A percentile compares a stretch with the other conserved stretches of the same genome.
Conservation (phyloP, 768 basidiomycete genomes). For the Piloderma croceum region DNA sequence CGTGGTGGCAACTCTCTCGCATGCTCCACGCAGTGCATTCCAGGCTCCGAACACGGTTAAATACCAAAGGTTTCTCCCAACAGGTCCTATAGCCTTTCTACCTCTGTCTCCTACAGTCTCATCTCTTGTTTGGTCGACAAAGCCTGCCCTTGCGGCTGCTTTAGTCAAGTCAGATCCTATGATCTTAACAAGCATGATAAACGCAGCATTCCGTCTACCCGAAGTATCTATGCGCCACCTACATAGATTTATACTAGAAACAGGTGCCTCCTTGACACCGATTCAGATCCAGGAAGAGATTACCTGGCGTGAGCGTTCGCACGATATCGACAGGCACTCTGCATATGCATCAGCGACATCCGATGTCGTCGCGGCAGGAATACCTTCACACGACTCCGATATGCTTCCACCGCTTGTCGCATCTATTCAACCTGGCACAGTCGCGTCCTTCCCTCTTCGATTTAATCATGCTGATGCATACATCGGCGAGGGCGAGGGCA, state of each 20-base stretch:
- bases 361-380: slow-evolving; percentile 30
- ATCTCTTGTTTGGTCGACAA: slow-evolving; percentile 93
- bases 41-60: slow-evolving; percentile 71
- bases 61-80: slow-evolving; percentile 91
- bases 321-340: slow-evolving; percentile 58
- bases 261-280: slow-evolving; percentile 41
- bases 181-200: slow-evolving; percentile 71
- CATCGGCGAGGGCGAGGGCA: slow-evolving; percentile 61
- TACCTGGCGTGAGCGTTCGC: slow-evolving; percentile 65
- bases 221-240: slow-evolving; percentile 67
- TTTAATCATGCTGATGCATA: slow-evolving; percentile 86
- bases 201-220: slow-evolving; percentile 86
- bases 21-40: slow-evolving; percentile 59
- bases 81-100: slow-evolving; percentile 93
- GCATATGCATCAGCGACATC: slow-evolving; percentile 50
- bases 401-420: slow-evolving; percentile 70
- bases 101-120: slow-evolving; percentile 75
- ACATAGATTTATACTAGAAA: slow-evolving; percentile 52
- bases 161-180: slow-evolving; percentile 60
- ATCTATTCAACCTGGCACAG: slow-evolving; percentile 61
- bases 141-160: slow-evolving; percentile 66
- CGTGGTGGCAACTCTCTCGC: slow-evolving; percentile 82
- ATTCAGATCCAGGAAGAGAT: slow-evolving; percentile 58
- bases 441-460: slow-evolving; percentile 87
- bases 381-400: slow-evolving; percentile 59